phyloP scores from a whole-genome alignment of 257 asterid genomes.

The Jacaranda mimosifolia region DNA sequence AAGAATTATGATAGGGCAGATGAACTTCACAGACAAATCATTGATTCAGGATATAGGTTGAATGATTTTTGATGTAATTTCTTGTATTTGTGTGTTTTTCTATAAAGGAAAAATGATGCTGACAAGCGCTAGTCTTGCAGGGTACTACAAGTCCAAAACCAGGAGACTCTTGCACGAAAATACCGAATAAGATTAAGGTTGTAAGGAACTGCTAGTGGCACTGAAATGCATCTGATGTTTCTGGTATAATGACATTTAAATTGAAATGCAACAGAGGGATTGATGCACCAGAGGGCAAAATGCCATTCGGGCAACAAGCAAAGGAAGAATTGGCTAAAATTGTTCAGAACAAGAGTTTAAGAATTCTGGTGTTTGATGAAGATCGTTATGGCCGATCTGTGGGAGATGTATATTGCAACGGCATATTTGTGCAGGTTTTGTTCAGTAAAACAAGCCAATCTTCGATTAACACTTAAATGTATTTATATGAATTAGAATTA shows the following conservation, averaged over 20 bases:
- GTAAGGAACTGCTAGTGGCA: conserved; percentile 17
- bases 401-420: conserved; percentile 88
- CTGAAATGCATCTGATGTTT: background rate
- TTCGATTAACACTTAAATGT: background rate
- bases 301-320: conserved; percentile 89
- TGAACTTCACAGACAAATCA: conserved; percentile 71
- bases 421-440: conserved; percentile 85
- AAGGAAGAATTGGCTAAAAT: conserved; percentile 76
- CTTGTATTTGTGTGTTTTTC: background rate
- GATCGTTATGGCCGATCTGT: conserved; percentile 90
- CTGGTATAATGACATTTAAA: background rate
- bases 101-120: background rate
- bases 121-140: conserved; percentile 49
- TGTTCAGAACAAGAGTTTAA: conserved; percentile 72
- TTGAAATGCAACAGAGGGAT: conserved; percentile 71
- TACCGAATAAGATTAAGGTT: conserved; percentile 92
- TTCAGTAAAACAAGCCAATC: background rate
- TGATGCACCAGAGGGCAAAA: conserved; percentile 88
- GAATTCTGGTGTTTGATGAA: conserved; percentile 68
- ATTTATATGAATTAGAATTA: background rate
- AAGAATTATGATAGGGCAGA: conserved; percentile 75
- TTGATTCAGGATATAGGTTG: conserved; percentile 83
- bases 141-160: conserved; percentile 59
- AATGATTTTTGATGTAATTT: background rate
- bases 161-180: conserved; percentile 83